Evolutionary conservation across 2,329 filamentous ascomycete genomes (phyloP).

Genomic region (Pseudogymnoascus sp.): DNA sequence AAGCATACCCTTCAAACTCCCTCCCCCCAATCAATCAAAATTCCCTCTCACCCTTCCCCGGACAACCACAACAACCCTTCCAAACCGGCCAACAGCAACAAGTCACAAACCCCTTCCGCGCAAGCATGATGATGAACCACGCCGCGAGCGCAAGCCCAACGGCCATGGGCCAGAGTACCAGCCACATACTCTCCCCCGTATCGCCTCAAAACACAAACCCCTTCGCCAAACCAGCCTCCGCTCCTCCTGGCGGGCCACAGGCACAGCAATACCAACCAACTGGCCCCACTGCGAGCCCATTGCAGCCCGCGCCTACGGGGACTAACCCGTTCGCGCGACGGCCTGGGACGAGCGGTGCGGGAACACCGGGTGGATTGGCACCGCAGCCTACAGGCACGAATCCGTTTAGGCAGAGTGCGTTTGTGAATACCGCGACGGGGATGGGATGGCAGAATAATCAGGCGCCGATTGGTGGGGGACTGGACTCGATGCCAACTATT

Average conservation of each 20-base stretch:
- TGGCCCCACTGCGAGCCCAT: conserved; percentile 42
- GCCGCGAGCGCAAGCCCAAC: conserved; percentile 42
- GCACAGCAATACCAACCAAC: conserved; percentile 31
- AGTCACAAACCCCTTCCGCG: conserved; percentile 87
- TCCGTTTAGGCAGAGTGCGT: conserved; percentile 85
- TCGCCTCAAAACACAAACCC: conserved; percentile 74
- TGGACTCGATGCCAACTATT: conserved; percentile 73
- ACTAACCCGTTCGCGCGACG: conserved; percentile 66
- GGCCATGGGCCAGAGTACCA: conserved; percentile 26
- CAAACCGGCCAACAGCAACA: conserved; percentile 45
- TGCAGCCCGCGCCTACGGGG: conserved; percentile 56
- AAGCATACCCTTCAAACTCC: conserved; percentile 46
- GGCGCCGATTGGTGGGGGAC: conserved; percentile 71
- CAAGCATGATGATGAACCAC: conserved; percentile 68
- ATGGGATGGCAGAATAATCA: conserved; percentile 80
- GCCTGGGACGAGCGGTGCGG: conserved; percentile 24
- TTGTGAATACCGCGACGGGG: conserved; percentile 83
- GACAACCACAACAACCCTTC: conserved; percentile 31
- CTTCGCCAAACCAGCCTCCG: conserved; percentile 62
- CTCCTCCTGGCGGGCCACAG: conserved; percentile 28
- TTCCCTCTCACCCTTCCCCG: conserved; percentile 42
- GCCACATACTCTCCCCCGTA: conserved; percentile 38
- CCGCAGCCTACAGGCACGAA: conserved; percentile 87
- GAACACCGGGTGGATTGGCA: conserved; percentile 44
- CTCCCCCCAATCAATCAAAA: conserved; percentile 56